phyloP scores from a whole-genome alignment of 1,284 basidiomycete genomes.

The Melanopsichium pennsylvanicum region DNA sequence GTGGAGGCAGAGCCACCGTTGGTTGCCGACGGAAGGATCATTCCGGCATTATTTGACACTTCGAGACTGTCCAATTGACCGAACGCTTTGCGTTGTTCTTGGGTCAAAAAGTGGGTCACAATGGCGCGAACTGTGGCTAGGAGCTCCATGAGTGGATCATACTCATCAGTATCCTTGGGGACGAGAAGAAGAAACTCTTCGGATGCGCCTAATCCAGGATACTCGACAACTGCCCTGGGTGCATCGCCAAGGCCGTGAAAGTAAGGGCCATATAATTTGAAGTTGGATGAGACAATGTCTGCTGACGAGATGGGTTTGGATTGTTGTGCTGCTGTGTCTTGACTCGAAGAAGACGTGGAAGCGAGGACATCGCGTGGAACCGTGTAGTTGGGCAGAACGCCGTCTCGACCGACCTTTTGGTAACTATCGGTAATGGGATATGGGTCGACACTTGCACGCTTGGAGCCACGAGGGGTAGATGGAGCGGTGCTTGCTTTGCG shows the following conservation, averaged over 20 bases:
- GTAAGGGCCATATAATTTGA: conserved; percentile 50
- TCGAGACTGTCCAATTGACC: conserved; percentile 59
- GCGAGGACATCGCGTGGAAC: conserved; percentile 42
- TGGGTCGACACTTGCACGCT: conserved; percentile 40
- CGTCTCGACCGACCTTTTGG: conserved; percentile 40
- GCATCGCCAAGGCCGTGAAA: conserved; percentile 44
- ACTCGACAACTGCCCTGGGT: conserved; percentile 46
- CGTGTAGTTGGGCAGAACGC: conserved; percentile 37
- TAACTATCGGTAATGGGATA: conserved; percentile 35
- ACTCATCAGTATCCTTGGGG: conserved; percentile 60
- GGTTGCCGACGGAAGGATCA: conserved; percentile 34
- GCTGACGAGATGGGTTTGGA: conserved; percentile 23
- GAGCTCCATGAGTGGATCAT: conserved; percentile 62
- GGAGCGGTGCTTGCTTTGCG: conserved; percentile 16
- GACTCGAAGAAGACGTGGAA: neutral
- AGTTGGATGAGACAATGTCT: conserved; percentile 36
- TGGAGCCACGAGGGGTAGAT: conserved; percentile 31
- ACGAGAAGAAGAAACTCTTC: conserved; percentile 57
- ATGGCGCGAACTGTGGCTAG: conserved; percentile 55
- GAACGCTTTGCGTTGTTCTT: conserved; percentile 45
- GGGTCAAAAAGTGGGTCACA: conserved; percentile 51
- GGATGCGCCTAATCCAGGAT: conserved; percentile 46
- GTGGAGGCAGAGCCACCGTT: conserved; percentile 15
- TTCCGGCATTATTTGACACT: conserved; percentile 49
- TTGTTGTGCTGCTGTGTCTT: neutral